Percentiles rank a stretch among this genome's conserved stretches.
Evolutionary conservation across 257 asterid genomes (phyloP).

Genomic region (Catharanthus roseus): DNA sequence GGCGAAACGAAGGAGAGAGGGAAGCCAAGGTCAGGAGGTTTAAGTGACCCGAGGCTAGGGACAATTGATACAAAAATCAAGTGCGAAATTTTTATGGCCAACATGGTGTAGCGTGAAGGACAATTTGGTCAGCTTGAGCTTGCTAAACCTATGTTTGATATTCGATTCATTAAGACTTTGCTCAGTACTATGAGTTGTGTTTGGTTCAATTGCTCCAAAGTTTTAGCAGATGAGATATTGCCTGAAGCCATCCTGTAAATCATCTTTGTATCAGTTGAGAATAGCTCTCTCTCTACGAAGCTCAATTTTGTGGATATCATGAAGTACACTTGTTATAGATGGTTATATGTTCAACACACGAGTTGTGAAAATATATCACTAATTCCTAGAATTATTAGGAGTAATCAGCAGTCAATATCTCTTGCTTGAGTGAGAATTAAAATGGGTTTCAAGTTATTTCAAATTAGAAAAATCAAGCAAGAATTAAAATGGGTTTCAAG

Average conservation of each 20-base stretch:
- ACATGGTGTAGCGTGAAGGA: slow-evolving; percentile 97
- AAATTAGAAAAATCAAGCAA: too few relatives aligned
- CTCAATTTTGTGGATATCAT: not conserved
- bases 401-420: too few relatives aligned
- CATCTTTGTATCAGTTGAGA: not conserved
- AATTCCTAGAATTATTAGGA: not conserved
- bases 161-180: slow-evolving; percentile 88
- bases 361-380: not conserved
- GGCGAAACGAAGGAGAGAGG: slow-evolving; percentile 95
- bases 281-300: not conserved
- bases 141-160: slow-evolving; percentile 95
- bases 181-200: slow-evolving; percentile 80
- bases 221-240: slow-evolving; percentile 81
- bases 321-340: not conserved
- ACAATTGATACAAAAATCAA: slow-evolving; percentile 92
- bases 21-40: slow-evolving; percentile 87
- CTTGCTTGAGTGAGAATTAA: not conserved
- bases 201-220: slow-evolving; percentile 97
- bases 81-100: slow-evolving; percentile 98
- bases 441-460: not conserved
- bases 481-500: too few relatives aligned
- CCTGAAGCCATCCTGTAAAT: not conserved
- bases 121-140: slow-evolving; percentile 98
- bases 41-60: slow-evolving; percentile 86
- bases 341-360: not conserved